A percentile compares a stretch with the other conserved stretches of the same genome.
Evolutionary conservation across 2,329 filamentous ascomycete species (phyloP).

Genomic region (Fusarium sp.): DNA sequence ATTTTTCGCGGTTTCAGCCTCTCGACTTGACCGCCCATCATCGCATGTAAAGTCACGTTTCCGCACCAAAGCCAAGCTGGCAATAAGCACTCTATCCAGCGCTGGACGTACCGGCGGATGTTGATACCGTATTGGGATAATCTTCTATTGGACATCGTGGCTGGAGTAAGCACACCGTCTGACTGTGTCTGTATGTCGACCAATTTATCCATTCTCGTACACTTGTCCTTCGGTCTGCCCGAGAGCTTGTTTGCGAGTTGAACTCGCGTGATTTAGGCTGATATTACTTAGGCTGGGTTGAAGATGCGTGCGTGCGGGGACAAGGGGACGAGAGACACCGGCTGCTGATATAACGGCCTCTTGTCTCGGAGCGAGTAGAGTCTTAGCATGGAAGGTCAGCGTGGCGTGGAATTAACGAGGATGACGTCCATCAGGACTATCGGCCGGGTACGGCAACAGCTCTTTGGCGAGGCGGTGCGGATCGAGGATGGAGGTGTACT

Average conservation of each 20-base stretch:
- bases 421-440: constrained; percentile 11
- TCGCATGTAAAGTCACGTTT: constrained; percentile 5
- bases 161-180: constrained; percentile 4
- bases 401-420: neutral
- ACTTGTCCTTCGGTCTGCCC: neutral
- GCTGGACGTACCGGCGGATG: constrained; percentile 1
- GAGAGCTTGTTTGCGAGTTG: neutral
- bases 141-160: neutral
- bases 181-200: constrained; percentile 1
- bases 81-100: neutral
- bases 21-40: neutral
- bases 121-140: constrained; percentile 3
- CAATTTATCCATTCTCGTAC: neutral
- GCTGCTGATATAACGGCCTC: neutral
- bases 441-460: constrained; percentile 8
- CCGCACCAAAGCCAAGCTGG: neutral
- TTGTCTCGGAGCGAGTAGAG: neutral
- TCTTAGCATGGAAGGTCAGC: neutral
- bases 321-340: neutral
- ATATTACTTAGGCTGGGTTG: neutral
- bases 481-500: constrained; percentile 1
- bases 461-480: constrained; percentile 4
- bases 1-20: neutral
- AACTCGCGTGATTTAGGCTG: neutral
- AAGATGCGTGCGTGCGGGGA: constrained; percentile 1